phyloP scores from a whole-genome alignment of 139 green algal genomes.

The Chlorella sp. region DNA sequence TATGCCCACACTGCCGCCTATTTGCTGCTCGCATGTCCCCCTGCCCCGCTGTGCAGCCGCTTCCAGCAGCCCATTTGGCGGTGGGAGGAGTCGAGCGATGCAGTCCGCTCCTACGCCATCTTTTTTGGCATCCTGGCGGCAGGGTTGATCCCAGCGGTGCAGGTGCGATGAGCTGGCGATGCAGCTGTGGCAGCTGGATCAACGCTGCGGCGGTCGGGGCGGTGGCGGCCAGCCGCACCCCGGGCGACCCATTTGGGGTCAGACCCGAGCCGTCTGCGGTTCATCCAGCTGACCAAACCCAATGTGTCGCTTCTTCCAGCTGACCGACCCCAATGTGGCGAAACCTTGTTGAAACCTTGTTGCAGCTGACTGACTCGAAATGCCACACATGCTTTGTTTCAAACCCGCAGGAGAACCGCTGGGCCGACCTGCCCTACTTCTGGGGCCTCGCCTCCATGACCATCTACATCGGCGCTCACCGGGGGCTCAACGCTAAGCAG shows the following conservation, averaged over 20 bases:
- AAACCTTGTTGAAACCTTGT: no score
- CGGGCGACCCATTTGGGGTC: no score
- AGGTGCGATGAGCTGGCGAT: neutral
- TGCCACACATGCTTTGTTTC: no score
- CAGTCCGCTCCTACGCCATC: constrained; percentile 54
- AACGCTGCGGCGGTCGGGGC: no score
- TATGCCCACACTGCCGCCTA: no score
- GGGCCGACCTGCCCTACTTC: constrained; percentile 78
- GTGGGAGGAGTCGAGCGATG: constrained; percentile 67
- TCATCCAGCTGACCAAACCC: no score
- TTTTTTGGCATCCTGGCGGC: constrained; percentile 57
- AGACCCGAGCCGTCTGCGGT: no score
- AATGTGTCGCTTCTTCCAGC: no score
- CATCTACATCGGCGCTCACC: constrained; percentile 89
- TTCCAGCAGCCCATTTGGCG: constrained; percentile 43
- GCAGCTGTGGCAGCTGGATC: neutral
- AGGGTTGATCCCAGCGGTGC: constrained; percentile 45
- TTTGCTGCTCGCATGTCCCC: neutral
- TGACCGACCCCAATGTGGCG: no score
- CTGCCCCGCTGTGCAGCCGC: neutral
- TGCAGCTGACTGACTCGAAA: no score
- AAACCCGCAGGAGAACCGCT: constrained; percentile 21
- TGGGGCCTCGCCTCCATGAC: constrained; percentile 75
- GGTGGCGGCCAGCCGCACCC: no score
- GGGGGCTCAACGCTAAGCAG: constrained; percentile 63